A percentile compares a stretch with the other conserved stretches of the same genome.
phyloP scores from a whole-genome alignment of 257 asterid genomes.

The Solanum tarijense region DNA sequence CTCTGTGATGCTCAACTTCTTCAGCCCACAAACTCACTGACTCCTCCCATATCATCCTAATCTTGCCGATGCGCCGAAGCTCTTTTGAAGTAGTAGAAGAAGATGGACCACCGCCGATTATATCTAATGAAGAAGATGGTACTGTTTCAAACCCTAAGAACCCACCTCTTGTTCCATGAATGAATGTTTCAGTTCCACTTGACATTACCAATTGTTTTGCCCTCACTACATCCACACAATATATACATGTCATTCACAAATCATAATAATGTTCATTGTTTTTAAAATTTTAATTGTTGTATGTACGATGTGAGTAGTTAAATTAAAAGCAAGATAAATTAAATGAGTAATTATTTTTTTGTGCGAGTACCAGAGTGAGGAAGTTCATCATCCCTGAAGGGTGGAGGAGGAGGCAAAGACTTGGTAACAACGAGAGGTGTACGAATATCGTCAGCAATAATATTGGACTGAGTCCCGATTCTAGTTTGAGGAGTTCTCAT shows the following conservation, averaged over 20 bases:
- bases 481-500: constrained; percentile 20
- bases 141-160: constrained; percentile 21
- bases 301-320: background rate
- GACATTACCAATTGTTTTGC: constrained; percentile 18
- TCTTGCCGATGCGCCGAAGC: constrained; percentile 28
- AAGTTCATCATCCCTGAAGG: constrained; percentile 14
- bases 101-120: constrained; percentile 2
- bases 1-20: constrained; percentile 33
- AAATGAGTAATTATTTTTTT: background rate
- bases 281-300: background rate
- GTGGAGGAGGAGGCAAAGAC: constrained; percentile 21
- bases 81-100: constrained; percentile 12
- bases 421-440: background rate
- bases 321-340: background rate
- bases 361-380: constrained; percentile 9
- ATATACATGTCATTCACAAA: background rate
- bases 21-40: constrained; percentile 39
- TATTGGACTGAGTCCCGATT: background rate
- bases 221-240: constrained; percentile 6
- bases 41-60: constrained; percentile 45
- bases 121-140: background rate
- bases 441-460: constrained; percentile 10
- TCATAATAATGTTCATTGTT: background rate
- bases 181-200: constrained; percentile 14
- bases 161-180: constrained; percentile 17